Evolutionary conservation across 116 monocot genomes (phyloP), one percentile per base, ranked within the genome.

Genomic region (Papilionanthe hybrid): DNA sequence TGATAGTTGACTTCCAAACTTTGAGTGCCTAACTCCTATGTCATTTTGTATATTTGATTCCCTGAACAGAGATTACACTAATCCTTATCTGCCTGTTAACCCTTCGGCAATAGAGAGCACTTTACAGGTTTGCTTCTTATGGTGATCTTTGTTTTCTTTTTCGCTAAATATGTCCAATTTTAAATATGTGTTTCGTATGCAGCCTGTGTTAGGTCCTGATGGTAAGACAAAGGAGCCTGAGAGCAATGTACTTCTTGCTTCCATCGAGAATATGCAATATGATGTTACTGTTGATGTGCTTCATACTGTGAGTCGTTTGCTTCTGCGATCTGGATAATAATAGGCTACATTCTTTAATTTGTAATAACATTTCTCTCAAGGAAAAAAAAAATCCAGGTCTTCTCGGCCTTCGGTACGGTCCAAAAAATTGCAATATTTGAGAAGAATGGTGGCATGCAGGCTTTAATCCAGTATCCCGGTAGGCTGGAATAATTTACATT

Each of bases 211-310:
- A 81, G 89, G 74, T 37, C 37, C 37, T 37, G 97, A 97, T 90
- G 97, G 89, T 76, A 92, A 87, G 89, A 91, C 88, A 75, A 85
- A 88, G 44, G 94, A 97, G 72, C 84, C 92, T 9, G 94, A 94
- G 84, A 92, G 97, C 76, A 98, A 98, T 85, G 94, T 98, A n/a
- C 97, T 98, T 82, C 87, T 98, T 48, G 92, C 94, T 43, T 94
- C 94, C 9, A 91, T 92, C 37, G 97, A 91, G 71, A 98, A 98
- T 85, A 84, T 90, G 90, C 91, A 91, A 80, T 98, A 98, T 93
- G 89, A 86, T 83, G 97, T 98, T 22, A 98, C 97, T 28, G 88
- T 94, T 80, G 94, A 98, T 86, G 90, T 98, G 72, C 88, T 98
- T 77, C 94, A 94, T 76, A 90, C 90, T 22, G 96, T 96, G 85